Percentiles rank a stretch among this genome's conserved stretches.
These are phyloP conservation scores for Fagus crenata DNA, from an alignment of 306 rosid genomes.

Conservation along the genomic window DNA sequence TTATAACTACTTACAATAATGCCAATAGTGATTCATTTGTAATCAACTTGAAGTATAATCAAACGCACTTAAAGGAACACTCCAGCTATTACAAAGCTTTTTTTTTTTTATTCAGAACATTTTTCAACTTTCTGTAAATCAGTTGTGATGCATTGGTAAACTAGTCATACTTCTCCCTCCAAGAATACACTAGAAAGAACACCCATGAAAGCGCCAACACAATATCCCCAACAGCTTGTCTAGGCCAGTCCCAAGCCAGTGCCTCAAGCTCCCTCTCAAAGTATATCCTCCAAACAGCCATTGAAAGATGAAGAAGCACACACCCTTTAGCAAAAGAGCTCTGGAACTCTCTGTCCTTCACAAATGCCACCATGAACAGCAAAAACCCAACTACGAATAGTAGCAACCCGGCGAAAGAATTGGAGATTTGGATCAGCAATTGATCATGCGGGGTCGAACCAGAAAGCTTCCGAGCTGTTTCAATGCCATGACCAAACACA, in stretches of 20 bases:
- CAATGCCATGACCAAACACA: not conserved
- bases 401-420: constrained; percentile 17
- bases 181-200: constrained; percentile 18
- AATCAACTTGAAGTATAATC: no score
- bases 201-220: constrained; percentile 6
- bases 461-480: constrained; percentile 14
- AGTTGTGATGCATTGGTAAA: not conserved
- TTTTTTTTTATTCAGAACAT: no score
- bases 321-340: constrained; percentile 11
- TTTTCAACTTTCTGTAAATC: not conserved
- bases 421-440: constrained; percentile 19
- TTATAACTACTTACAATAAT: no score
- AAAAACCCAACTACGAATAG: constrained; percentile 16
- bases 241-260: constrained; percentile 28
- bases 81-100: no score
- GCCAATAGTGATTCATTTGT: no score
- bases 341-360: no score
- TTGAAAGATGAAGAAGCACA: constrained; percentile 17
- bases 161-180: no score
- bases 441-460: constrained; percentile 19
- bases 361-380: not conserved
- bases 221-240: constrained; percentile 13
- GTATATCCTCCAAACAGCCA: constrained; percentile 21
- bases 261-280: constrained; percentile 24
- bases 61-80: no score